A percentile compares a stretch with the other conserved stretches of the same genome.
These are phyloP conservation scores for Saccharomycopsis oosterbeekiorum DNA, from an alignment of 805 yeast genomes.

Conservation along the genomic window DNA sequence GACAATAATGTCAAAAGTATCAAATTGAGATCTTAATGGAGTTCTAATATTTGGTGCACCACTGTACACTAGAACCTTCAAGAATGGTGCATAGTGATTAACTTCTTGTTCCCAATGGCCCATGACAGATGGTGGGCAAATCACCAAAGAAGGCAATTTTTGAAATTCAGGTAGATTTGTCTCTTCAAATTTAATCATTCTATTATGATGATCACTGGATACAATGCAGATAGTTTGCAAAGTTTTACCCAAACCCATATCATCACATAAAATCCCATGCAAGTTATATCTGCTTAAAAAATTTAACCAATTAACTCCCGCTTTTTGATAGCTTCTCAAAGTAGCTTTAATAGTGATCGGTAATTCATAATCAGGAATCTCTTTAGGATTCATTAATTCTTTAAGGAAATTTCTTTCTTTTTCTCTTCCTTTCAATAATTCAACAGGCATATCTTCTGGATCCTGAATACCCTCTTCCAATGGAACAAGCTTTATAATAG, in stretches of 20 bases:
- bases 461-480: slow-evolving; percentile 96
- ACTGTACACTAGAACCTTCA: slow-evolving; percentile 76
- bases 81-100: slow-evolving; percentile 78
- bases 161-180: slow-evolving; percentile 59
- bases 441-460: slow-evolving; percentile 82
- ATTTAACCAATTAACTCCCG: slow-evolving; percentile 97
- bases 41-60: slow-evolving; percentile 79
- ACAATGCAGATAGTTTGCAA: slow-evolving; percentile 94
- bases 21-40: slow-evolving; percentile 42
- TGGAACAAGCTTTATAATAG: slow-evolving; percentile 90
- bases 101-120: slow-evolving; percentile 99
- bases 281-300: slow-evolving; percentile 88
- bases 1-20: slow-evolving; percentile 69
- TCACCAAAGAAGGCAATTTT: slow-evolving; percentile 71
- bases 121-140: slow-evolving; percentile 95
- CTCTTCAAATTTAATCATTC: slow-evolving; percentile 55
- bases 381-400: slow-evolving; percentile 96
- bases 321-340: slow-evolving; percentile 90
- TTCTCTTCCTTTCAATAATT: slow-evolving; percentile 79
- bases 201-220: slow-evolving; percentile 85
- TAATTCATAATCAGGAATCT: slow-evolving; percentile 74
- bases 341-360: slow-evolving; percentile 93
- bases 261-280: slow-evolving; percentile 97
- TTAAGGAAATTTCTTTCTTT: slow-evolving; percentile 88
- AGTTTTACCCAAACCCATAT: slow-evolving; percentile 98